Evolutionary conservation across 306 rosid species (phyloP), one percentile per base, ranked within the genome.

Genomic region (Vigna mungo): DNA sequence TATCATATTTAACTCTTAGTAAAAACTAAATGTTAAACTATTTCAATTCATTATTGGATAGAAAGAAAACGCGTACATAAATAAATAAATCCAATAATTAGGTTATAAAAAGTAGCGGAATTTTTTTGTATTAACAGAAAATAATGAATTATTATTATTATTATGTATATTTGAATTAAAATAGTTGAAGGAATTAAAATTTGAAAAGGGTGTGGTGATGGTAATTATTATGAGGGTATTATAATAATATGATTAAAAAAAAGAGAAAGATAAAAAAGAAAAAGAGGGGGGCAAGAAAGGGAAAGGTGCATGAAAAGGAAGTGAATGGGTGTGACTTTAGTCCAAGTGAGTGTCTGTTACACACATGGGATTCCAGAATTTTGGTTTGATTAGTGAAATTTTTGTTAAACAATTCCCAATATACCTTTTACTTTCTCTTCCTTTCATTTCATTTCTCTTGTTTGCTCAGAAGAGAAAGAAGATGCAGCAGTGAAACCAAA

Each of bases 271-370:
- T 64, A 71, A 54, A 63, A 52, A 77, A 77, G 71, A 62, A 76
- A 76, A 77, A 78, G 79, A 66, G 51, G 79, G 79, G 59, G 76
- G 86, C 86, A 82, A 78, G 74, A 83, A 83, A 83, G 86, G 75
- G 80, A 83, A 83, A 83, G 78, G 83, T 65, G 82, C 76, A 83
- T 58, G 66, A 83, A 83, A 83, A 78, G 71, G 72, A 75, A 72
- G 63, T 66, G 25, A 56, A 66, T 66, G 63, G 71, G 56, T 72
- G 67, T 30, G 55, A 72, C 82, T 82, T 77, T 82, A 77, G 64
- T 62, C 63, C 20, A 41, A 68, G 58, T 46, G 48, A 46, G 54
- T 68, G 58, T 75, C 66, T 75, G 66, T 75, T 68, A 80, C 80
- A 81, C 84, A 68, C 78, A 81, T 81, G 85, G 78, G 85, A 81